A percentile compares a stretch with the other conserved stretches of the same genome.
These are phyloP conservation scores for Microbotryomycetes sp. DNA, from an alignment of 1,284 basidiomycete species.

Conservation along the genomic window DNA sequence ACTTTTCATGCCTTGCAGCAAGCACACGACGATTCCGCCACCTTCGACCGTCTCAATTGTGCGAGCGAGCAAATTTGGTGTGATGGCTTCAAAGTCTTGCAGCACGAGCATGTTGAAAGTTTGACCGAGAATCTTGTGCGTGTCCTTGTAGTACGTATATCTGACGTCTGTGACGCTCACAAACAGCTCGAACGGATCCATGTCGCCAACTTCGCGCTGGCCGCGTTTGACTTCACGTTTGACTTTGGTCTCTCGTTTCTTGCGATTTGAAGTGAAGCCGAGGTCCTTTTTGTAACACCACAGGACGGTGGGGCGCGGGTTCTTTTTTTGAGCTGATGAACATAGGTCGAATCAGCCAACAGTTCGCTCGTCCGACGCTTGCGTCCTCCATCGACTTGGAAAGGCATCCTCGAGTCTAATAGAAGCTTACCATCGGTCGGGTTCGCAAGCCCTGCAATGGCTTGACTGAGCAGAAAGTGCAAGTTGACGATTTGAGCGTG, in stretches of 20 bases:
- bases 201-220: conserved; percentile 86
- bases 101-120: conserved; percentile 97
- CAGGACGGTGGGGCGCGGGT: conserved; percentile 79
- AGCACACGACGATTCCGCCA: conserved; percentile 83
- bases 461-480: conserved; percentile 88
- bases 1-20: conserved; percentile 93
- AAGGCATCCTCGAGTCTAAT: too few relatives aligned
- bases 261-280: conserved; percentile 90
- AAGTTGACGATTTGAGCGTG: conserved; percentile 86
- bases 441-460: conserved; percentile 43
- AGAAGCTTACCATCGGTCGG: conserved; percentile 30
- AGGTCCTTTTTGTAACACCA: conserved; percentile 99
- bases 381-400: too few relatives aligned
- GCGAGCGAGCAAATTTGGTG: conserved; percentile 90
- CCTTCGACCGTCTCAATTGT: conserved; percentile 99
- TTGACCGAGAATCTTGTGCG: conserved; percentile 90
- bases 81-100: conserved; percentile 98
- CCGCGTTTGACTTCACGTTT: conserved; percentile 91
- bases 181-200: conserved; percentile 97
- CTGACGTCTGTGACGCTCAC: conserved; percentile 98
- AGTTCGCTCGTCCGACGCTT: too few relatives aligned
- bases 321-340: conserved; percentile 34
- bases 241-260: conserved; percentile 92
- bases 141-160: conserved; percentile 95
- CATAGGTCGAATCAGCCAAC: too few relatives aligned